phyloP scores from a whole-genome alignment of 2,329 filamentous ascomycete genomes.

The Neonectria coccinea region DNA sequence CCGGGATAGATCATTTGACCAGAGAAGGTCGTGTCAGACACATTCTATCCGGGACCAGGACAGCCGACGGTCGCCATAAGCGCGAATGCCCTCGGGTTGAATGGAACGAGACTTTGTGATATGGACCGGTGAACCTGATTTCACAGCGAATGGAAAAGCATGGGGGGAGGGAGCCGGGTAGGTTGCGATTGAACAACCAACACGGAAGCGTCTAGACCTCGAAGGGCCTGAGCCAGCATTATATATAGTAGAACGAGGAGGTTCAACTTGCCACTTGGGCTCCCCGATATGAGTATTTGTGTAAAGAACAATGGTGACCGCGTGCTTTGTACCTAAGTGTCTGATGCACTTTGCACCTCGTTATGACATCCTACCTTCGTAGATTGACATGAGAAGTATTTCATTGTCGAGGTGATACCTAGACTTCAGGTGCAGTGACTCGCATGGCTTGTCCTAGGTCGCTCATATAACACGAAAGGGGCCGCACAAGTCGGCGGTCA shows the following conservation, averaged over 20 bases:
- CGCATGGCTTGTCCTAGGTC: not conserved
- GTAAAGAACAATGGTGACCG: too few relatives aligned
- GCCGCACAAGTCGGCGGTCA: slow-evolving; percentile 12
- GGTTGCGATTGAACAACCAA: not conserved
- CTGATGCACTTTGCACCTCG: not conserved
- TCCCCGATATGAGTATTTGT: not conserved
- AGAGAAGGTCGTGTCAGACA: not conserved
- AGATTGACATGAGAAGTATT: not conserved
- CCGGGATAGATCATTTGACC: slow-evolving; percentile 9
- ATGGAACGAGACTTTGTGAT: not conserved
- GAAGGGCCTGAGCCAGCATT: not conserved
- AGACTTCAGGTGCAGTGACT: slow-evolving; percentile 1
- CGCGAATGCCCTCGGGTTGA: slow-evolving; percentile 1
- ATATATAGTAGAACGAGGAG: slow-evolving; percentile 3
- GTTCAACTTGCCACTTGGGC: not conserved
- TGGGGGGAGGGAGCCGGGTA: not conserved
- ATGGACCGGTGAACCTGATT: slow-evolving; percentile 4
- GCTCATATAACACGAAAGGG: slow-evolving; percentile 1
- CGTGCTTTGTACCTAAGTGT: not conserved
- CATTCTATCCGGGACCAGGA: slow-evolving; percentile 11
- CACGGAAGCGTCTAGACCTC: not conserved
- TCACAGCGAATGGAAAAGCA: slow-evolving; percentile 1
- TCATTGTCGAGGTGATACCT: slow-evolving; percentile 12
- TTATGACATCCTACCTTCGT: not conserved
- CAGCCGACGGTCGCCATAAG: not conserved